These are phyloP conservation scores for Ophiostoma perfectum DNA, from an alignment of 2,329 filamentous ascomycete genomes.

Conservation along the genomic window DNA sequence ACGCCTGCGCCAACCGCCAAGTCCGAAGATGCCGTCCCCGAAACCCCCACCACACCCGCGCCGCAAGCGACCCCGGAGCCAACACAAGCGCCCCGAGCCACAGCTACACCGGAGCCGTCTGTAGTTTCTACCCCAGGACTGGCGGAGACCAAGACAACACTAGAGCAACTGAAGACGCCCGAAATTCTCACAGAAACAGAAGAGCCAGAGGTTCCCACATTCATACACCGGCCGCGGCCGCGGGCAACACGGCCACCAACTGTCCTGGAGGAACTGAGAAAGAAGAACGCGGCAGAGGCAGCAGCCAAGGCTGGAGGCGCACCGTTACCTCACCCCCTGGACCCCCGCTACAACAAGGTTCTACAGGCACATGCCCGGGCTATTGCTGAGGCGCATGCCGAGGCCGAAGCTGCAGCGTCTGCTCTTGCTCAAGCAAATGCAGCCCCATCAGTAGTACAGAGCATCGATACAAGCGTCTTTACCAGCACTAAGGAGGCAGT, in stretches of 20 bases:
- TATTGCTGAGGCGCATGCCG: neutral
- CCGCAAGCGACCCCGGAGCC: neutral
- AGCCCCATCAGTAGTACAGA: neutral
- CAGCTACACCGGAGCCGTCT: neutral
- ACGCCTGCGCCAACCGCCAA: neutral
- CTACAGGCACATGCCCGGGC: neutral
- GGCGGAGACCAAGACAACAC: neutral
- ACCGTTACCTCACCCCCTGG: slow-evolving; percentile 25
- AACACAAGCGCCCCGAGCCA: neutral
- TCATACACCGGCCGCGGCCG: slow-evolving; percentile 21
- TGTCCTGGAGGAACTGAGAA: slow-evolving; percentile 17
- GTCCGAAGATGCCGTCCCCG: neutral
- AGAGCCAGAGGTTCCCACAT: slow-evolving; percentile 23
- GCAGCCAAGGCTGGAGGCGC: neutral
- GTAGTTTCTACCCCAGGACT: neutral
- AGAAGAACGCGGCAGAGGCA: slow-evolving; percentile 2
- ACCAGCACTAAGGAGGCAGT: neutral
- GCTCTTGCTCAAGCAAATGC: neutral
- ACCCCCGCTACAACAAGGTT: slow-evolving; percentile 24
- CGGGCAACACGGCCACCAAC: slow-evolving; percentile 11
- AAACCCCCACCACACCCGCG: neutral
- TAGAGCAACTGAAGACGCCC: neutral
- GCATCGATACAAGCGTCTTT: neutral
- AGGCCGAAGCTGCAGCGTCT: neutral
- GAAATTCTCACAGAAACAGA: too few species aligned